Evolutionary conservation across 2,329 filamentous ascomycete genomes (phyloP), one percentile per base, ranked within the genome.

Genomic region (Aspergillus uvarum): DNA sequence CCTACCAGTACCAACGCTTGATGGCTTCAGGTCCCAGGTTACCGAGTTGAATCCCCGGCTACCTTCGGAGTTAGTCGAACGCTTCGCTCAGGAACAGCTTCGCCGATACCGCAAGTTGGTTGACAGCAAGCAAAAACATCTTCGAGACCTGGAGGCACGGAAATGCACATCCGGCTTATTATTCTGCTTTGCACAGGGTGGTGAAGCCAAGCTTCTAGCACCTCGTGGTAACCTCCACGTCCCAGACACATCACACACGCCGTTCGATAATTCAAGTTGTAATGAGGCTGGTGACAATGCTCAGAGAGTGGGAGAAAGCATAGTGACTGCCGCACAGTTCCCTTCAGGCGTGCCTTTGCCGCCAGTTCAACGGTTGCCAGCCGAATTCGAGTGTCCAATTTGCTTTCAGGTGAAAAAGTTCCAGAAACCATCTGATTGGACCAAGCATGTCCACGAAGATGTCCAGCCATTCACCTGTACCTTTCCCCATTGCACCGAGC

Each of bases 401-500:
- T 96, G 93, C 77, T 96, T 91, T 79, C 86, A 88, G 67, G 84
- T 87, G 55, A 96, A 95, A 80, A 91, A 87, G 68, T 92, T 95
- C 68, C 86, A 88, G 68, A 96, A 96, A 74, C 93, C 92, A 16
- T 96, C 92, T 0, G 93, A 97, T 75, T 97, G 93, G 93, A 96
- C 92, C 1, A 96, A 97, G 74, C 93, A 97, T 70, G 91, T 97
- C 0, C 91, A 96, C 68, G 93, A 96, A 76, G 93, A 97, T 72
- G 87, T 96, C 1, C 90, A 95, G 72, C 93, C 93, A 0, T 96
- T 96, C 67, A 96, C 91, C 3, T 97, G 93, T 76, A 96, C 92
- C 0, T 96, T 94, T 79, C 87, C 89, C 2, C 83, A 86, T 54
- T 96, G 93, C 72, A 84, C 85, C 8, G 92, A 96, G 51, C 87